phyloP scores from a whole-genome alignment of 2,329 filamentous ascomycete species.

The Pleoardoris graminearum region DNA sequence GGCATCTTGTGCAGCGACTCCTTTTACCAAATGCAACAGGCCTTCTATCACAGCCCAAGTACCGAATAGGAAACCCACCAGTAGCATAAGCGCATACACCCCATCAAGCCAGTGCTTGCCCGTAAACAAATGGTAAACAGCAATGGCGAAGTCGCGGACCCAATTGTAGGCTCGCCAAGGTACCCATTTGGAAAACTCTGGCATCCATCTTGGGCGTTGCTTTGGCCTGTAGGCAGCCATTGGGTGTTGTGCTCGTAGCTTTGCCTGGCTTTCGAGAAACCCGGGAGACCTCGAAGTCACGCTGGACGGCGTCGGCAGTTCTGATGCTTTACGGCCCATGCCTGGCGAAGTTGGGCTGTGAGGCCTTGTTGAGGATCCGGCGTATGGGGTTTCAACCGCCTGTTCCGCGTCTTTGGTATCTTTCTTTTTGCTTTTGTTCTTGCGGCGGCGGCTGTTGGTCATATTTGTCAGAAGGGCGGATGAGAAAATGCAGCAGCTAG shows the following conservation, averaged over 20 bases:
- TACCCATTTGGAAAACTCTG: conserved; percentile 22
- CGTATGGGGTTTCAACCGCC: not conserved
- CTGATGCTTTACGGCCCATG: not conserved
- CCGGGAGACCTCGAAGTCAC: conserved; percentile 8
- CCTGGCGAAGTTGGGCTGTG: not conserved
- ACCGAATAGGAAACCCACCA: conserved; percentile 14
- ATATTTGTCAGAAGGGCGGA: conserved; percentile 17
- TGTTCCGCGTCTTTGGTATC: not conserved
- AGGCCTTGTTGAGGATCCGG: not conserved
- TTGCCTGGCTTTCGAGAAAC: not conserved
- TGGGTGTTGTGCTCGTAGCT: not conserved
- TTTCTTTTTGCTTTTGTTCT: conserved; percentile 1
- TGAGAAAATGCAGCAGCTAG: conserved; percentile 25
- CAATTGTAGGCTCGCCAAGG: conserved; percentile 24
- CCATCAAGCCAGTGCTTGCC: conserved; percentile 20
- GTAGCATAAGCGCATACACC: conserved; percentile 16
- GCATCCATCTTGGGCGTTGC: conserved; percentile 5
- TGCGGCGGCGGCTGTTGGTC: conserved; percentile 4
- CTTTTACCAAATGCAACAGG: conserved; percentile 22
- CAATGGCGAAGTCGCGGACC: conserved; percentile 14
- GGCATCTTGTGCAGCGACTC: conserved; percentile 30
- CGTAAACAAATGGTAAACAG: conserved; percentile 13
- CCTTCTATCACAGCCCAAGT: conserved; percentile 28
- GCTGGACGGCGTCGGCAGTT: conserved; percentile 1
- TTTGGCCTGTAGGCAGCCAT: not conserved